Conservation (phyloP, 2,329 filamentous ascomycete genomes). For the Aaosphaeria pasadenensis region DNA sequence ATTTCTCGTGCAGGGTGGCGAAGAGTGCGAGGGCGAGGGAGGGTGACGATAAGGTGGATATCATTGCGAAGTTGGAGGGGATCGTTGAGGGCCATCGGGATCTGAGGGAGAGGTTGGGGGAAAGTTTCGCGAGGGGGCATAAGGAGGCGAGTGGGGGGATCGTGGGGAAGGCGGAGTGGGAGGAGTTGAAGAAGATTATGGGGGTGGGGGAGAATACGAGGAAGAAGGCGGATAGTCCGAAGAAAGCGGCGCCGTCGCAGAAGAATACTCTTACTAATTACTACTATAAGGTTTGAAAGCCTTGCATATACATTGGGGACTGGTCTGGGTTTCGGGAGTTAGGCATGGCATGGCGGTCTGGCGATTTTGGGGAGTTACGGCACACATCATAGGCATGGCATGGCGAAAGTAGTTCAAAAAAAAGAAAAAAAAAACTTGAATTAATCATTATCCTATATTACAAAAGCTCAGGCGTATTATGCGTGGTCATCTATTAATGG, state of each 20-base stretch:
- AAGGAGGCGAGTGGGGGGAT: constrained; percentile 67
- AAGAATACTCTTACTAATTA: constrained; percentile 34
- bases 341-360: too few relatives aligned
- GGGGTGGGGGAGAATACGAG: constrained; percentile 56
- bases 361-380: too few relatives aligned
- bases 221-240: constrained; percentile 33
- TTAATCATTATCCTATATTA: too few relatives aligned
- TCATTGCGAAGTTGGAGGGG: constrained; percentile 56
- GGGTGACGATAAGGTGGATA: constrained; percentile 54
- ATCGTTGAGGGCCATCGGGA: constrained; percentile 44
- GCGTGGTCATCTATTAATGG: too few relatives aligned
- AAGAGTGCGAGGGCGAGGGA: constrained; percentile 53
- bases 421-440: too few relatives aligned
- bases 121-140: constrained; percentile 64
- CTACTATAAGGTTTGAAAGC: constrained; percentile 10
- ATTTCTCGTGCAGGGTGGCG: constrained; percentile 65
- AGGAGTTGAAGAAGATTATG: constrained; percentile 60
- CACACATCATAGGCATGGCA: too few relatives aligned
- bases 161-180: constrained; percentile 59
- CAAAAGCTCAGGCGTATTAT: too few relatives aligned
- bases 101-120: constrained; percentile 53
- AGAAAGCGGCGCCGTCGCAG: constrained; percentile 28
- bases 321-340: too few relatives aligned
- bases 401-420: too few relatives aligned
- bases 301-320: background rate